Evolutionary conservation across 805 yeast species (phyloP).

Genomic region (Suhomyces vadensis): DNA sequence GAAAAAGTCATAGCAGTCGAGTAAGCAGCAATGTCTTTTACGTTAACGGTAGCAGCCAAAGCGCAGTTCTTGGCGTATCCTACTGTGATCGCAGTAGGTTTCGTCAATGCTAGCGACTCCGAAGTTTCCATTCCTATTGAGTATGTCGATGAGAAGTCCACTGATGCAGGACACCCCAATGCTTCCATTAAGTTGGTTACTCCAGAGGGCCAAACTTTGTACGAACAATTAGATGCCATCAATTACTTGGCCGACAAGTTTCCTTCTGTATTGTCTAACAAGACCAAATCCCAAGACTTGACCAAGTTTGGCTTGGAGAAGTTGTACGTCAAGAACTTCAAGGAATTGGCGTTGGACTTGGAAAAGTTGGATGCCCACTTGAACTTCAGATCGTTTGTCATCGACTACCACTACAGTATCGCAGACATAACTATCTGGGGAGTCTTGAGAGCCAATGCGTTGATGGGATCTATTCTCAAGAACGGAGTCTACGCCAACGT

Average conservation of each 20-base stretch:
- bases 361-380: constrained; percentile 81
- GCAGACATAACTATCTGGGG: constrained; percentile 95
- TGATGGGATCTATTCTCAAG: constrained; percentile 88
- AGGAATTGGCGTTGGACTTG: constrained; percentile 72
- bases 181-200: constrained; percentile 46
- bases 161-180: constrained; percentile 36
- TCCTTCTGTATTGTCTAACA: constrained; percentile 42
- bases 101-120: constrained; percentile 53
- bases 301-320: constrained; percentile 63
- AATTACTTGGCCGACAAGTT: constrained; percentile 50
- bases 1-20: not conserved
- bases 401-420: constrained; percentile 64
- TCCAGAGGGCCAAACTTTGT: constrained; percentile 43
- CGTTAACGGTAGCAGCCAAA: constrained; percentile 76
- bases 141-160: constrained; percentile 67
- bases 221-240: constrained; percentile 48
- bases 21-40: constrained; percentile 37
- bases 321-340: constrained; percentile 82
- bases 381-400: constrained; percentile 78
- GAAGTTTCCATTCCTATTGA: constrained; percentile 57
- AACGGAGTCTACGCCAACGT: constrained; percentile 81
- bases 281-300: constrained; percentile 54
- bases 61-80: constrained; percentile 83
- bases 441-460: constrained; percentile 86
- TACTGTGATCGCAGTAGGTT: constrained; percentile 73